Conservation (phyloP, 306 rosid species). For the Luffa aegyptiaca region DNA sequence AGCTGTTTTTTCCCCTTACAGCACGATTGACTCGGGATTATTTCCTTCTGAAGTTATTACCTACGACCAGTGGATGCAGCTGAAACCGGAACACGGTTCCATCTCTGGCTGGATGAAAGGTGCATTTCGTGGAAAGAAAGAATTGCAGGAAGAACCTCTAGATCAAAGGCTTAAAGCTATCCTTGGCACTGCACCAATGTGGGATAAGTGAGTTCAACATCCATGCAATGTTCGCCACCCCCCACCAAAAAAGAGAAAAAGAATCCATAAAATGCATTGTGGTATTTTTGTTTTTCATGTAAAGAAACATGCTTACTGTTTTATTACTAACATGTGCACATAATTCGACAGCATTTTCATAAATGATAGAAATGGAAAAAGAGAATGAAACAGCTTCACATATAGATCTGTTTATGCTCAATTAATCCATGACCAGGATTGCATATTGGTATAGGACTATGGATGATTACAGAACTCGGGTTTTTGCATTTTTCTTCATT, state of each 20-base stretch:
- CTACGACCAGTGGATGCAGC: constrained; percentile 57
- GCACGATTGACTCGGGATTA: constrained; percentile 35
- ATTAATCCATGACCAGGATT: not conserved
- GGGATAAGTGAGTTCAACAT: constrained; percentile 75
- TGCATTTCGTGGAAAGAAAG: constrained; percentile 64
- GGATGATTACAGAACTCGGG: not conserved
- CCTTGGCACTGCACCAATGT: constrained; percentile 78
- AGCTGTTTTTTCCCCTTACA: constrained; percentile 20
- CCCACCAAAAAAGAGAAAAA: not conserved
- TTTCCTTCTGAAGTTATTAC: constrained; percentile 73
- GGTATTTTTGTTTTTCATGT: not conserved
- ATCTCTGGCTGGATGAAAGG: constrained; percentile 67
- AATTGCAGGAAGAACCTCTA: constrained; percentile 50
- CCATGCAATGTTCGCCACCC: not conserved
- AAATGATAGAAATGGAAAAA: not conserved
- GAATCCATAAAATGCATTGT: not conserved
- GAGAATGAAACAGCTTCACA: not conserved
- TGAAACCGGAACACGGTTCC: constrained; percentile 52
- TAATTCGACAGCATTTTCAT: not conserved
- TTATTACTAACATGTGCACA: not conserved
- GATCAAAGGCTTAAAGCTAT: constrained; percentile 55
- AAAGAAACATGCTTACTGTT: not conserved
- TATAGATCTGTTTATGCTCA: not conserved
- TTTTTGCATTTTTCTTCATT: not conserved
- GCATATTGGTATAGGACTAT: not conserved